Base-by-base conservation (phyloP, 108 stramenopile genomes). In the Conticribra guillardii region DNA sequence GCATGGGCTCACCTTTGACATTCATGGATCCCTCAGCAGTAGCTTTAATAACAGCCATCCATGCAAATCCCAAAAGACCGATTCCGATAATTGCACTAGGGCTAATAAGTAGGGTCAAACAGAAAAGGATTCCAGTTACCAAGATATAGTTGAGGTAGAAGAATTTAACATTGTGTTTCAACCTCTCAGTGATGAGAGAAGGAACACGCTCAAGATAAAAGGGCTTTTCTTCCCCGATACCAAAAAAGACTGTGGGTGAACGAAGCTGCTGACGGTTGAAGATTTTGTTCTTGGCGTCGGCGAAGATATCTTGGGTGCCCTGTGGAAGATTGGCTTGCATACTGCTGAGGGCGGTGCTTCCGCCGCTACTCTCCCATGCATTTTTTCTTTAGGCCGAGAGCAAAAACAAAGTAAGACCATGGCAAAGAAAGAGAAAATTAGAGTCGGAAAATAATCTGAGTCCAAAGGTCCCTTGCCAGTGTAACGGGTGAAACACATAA, bases 71-170 rank as follows among this genome's bases (percentile, higher is more conserved):
- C 80, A 93, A 71, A 16, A 91, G 48, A 1, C 75, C 89, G 19
- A 96, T 80, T 4, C 87, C 87, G 67, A 96, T 91, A 47, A 96
- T 81, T 17, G 95, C 84, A 26, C 74, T 71, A 4, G 89, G 90
- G 56, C 82, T 87, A 15, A 84, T 87, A 47, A 96, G 50, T 19
- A 96, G 68, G 15, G 90, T 93, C 69, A 92, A 57, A 29, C 76
- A 81, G 52, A 85, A 85, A n/a, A 90, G 75, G 14, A 93, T 27
- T 30, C 71, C 85, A 62, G 87, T 86, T 54, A 90, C 49, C 30
- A 91, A 23, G 1, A 86, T 63, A 60, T 96, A 96, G 70, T 96
- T 96, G 55, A 96, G 71, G 67, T 89, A 93, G 71, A 96, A 96
- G 79, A 93, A 96, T 7, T 63, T 73, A 16, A 93, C 8, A 74